These are phyloP conservation scores for Madurella mycetomatis DNA, from an alignment of 2,329 filamentous ascomycete genomes.

Conservation along the genomic window DNA sequence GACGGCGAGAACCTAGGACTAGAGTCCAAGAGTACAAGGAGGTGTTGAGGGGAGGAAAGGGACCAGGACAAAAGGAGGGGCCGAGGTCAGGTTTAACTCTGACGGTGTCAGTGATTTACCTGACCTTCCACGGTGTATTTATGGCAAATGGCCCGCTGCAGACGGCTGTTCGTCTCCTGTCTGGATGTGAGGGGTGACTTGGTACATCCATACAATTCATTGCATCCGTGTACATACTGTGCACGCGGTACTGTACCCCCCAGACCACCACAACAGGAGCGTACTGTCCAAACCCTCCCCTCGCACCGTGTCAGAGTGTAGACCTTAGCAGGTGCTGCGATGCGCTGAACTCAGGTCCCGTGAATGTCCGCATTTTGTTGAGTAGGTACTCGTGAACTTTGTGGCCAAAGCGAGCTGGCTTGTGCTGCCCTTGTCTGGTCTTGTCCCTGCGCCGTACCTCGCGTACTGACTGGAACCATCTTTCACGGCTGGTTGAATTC, in stretches of 20 bases:
- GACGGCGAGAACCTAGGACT: not conserved
- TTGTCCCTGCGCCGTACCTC: not conserved
- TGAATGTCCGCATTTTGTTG: too few species aligned
- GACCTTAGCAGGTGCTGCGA: too few species aligned
- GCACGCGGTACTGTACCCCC: too few species aligned
- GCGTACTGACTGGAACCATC: not conserved
- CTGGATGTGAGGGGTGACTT: not conserved
- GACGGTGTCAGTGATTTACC: not conserved
- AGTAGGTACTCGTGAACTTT: too few species aligned
- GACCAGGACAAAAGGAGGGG: conserved; percentile 6
- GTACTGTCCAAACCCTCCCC: too few species aligned
- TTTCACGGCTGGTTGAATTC: not conserved
- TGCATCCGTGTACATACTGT: too few species aligned
- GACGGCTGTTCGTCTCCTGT: not conserved
- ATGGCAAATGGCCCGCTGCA: conserved; percentile 2
- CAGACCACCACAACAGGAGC: too few species aligned
- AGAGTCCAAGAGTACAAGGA: not conserved
- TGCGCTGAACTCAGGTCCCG: too few species aligned
- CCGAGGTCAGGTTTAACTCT: not conserved
- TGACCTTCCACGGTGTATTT: conserved; percentile 4
- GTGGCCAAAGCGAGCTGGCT: not conserved
- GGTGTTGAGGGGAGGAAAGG: not conserved
- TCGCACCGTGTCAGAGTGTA: too few species aligned
- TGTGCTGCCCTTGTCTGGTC: not conserved
- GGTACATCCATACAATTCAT: not conserved